Percentiles rank a stretch among this genome's conserved stretches.
Evolutionary conservation across 2,329 filamentous ascomycete species (phyloP).

Genomic region (Sporothrix protearum): DNA sequence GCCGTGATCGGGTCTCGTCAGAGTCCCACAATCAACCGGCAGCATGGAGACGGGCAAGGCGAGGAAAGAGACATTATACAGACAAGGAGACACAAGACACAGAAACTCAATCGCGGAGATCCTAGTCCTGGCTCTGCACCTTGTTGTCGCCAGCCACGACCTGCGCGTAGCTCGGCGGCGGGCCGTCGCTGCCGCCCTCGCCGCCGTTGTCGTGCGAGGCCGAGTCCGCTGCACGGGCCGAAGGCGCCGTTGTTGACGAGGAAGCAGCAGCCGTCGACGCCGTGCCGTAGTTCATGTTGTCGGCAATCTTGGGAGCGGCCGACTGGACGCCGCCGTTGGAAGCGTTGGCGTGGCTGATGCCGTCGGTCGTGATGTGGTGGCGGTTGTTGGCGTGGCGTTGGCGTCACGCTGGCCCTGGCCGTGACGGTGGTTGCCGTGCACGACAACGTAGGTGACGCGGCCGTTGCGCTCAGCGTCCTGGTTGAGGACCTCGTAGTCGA

Average conservation of each 20-base stretch:
- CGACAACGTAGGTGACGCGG: slow-evolving; percentile 74
- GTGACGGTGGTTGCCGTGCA: slow-evolving; percentile 42
- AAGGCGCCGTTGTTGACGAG: too few species aligned
- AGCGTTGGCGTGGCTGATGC: neutral
- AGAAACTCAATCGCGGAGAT: neutral
- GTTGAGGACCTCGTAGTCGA: slow-evolving; percentile 63
- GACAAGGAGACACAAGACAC: too few species aligned
- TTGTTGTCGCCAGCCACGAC: slow-evolving; percentile 89
- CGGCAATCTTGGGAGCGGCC: slow-evolving; percentile 34
- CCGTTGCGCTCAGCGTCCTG: slow-evolving; percentile 50
- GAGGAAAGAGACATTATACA: neutral
- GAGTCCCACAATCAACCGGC: neutral
- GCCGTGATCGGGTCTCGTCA: neutral
- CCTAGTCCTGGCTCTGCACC: slow-evolving; percentile 66
- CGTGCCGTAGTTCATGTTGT: slow-evolving; percentile 48
- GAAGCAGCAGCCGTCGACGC: slow-evolving; percentile 28
- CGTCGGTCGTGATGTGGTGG: slow-evolving; percentile 19
- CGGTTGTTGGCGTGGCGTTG: neutral
- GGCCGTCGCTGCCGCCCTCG: slow-evolving; percentile 45
- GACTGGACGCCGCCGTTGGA: slow-evolving; percentile 16
- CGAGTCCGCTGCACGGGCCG: slow-evolving; percentile 28
- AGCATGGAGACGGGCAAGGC: neutral
- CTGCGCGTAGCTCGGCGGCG: slow-evolving; percentile 84
- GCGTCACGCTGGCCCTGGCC: slow-evolving; percentile 23
- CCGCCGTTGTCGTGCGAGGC: slow-evolving; percentile 37